Conservation (phyloP, 2,329 filamentous ascomycete species). For the Aspergillus latus region DNA sequence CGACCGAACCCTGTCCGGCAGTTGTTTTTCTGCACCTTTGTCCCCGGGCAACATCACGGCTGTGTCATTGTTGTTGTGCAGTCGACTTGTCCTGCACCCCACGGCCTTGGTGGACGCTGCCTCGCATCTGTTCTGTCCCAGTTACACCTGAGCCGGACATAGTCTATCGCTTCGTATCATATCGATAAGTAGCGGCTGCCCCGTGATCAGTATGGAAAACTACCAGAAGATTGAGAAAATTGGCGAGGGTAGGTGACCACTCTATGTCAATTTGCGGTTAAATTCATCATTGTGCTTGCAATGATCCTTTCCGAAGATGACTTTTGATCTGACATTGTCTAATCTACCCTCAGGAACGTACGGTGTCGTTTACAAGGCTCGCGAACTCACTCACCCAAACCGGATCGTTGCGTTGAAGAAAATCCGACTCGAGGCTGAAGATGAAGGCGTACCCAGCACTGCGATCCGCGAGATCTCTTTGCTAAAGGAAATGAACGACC, state of each 20-base stretch:
- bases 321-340: background rate
- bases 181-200: background rate
- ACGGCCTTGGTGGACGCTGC: conserved; percentile 14
- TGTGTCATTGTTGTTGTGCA: background rate
- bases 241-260: conserved; percentile 70
- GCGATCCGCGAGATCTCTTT: conserved; percentile 93
- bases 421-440: conserved; percentile 90
- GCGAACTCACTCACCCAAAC: conserved; percentile 76
- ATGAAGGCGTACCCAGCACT: conserved; percentile 88
- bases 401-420: conserved; percentile 93
- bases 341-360: conserved; percentile 68
- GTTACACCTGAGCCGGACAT: background rate
- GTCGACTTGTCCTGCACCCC: conserved; percentile 9
- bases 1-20: conserved; percentile 7
- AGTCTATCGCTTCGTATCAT: background rate
- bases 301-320: background rate
- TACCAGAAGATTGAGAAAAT: conserved; percentile 97
- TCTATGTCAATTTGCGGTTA: background rate
- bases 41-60: conserved; percentile 23
- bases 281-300: background rate
- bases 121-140: conserved; percentile 1
- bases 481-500: conserved; percentile 90
- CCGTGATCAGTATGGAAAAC: conserved; percentile 70
- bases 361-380: conserved; percentile 92
- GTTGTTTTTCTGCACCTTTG: conserved; percentile 18